Evolutionary conservation across 495 filamentous ascomycete species (phyloP), one percentile per base, ranked within the genome.

Genomic region (Sabuloglossum arenarium): DNA sequence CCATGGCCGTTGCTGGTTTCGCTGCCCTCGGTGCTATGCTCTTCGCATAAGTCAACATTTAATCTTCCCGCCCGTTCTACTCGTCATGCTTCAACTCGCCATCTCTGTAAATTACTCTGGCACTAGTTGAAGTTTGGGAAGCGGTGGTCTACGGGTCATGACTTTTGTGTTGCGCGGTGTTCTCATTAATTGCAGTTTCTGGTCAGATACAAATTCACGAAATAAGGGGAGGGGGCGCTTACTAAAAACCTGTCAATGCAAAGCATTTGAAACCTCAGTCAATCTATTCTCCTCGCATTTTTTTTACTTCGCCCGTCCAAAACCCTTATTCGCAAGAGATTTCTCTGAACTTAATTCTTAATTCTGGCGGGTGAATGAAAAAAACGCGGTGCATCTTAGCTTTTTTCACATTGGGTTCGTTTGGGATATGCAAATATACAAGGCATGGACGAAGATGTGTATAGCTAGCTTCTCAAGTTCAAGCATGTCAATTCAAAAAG

Each of bases 1-100:
- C 70, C 57, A 34, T 74, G 65, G 74, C 71, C 59, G 68, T 66
- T 53, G 74, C 70, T 68, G 76, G 73, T 67, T 61, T 72, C 57
- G 70, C 66, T 56, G 75, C 75, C 61, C 61, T 72, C 58, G 71
- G 65, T 57, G 75, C 75, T 61, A 58, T 72, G 58, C 47, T 75
- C 70, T 66, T 78, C 63, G 72, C 69, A 63, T 78, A 78, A 72
- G 65, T 66, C 62, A 54, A 56, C 6, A 23, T 32, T n/a, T 6
- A 55, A 37, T 6, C 4, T 37, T 55, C 30, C 5, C n/a, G 21
- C n/a, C 53, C 37, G 28, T 14, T 28, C 47, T 12, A 11, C 14
- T 29, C 21, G 2, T 28, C 21, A 3, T 43, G 16, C 19, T 43
- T 0, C 16, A 14, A 37, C 34, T n/a, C 4, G 39, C 39, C 39